These are phyloP conservation scores for Tulasnella sp. DNA, from an alignment of 768 basidiomycete genomes.

Conservation along the genomic window DNA sequence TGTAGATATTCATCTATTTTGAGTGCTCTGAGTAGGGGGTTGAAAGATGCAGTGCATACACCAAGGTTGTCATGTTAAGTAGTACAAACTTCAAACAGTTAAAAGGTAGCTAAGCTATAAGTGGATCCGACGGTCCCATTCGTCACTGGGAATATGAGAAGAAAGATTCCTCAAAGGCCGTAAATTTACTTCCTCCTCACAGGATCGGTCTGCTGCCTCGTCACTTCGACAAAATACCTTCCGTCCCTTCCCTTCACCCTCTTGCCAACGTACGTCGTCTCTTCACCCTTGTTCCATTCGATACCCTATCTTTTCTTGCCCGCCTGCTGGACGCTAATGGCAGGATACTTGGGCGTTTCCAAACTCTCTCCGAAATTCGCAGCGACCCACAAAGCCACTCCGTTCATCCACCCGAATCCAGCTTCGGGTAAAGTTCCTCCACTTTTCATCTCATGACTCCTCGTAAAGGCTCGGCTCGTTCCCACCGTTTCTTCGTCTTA, in stretches of 20 bases:
- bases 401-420: slow-evolving; percentile 91
- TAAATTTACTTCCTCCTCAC: background rate
- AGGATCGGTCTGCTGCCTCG: background rate
- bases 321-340: background rate
- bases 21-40: too few relatives aligned
- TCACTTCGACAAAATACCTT: background rate
- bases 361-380: slow-evolving; percentile 56
- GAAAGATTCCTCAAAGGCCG: too few relatives aligned
- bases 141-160: too few relatives aligned
- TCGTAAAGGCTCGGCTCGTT: too few relatives aligned
- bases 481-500: too few relatives aligned
- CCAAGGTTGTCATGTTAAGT: too few relatives aligned
- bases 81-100: too few relatives aligned
- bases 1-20: too few relatives aligned
- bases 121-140: too few relatives aligned
- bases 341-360: slow-evolving; percentile 56
- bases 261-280: background rate
- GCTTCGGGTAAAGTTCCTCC: slow-evolving; percentile 31
- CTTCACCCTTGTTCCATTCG: background rate
- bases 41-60: too few relatives aligned
- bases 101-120: too few relatives aligned
- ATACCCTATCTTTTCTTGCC: background rate
- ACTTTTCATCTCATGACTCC: background rate
- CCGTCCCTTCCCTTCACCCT: background rate
- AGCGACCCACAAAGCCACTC: slow-evolving; percentile 67